Evolutionary conservation across 768 basidiomycete species (phyloP), one percentile per base, ranked within the genome.

Genomic region (Mycena venus): DNA sequence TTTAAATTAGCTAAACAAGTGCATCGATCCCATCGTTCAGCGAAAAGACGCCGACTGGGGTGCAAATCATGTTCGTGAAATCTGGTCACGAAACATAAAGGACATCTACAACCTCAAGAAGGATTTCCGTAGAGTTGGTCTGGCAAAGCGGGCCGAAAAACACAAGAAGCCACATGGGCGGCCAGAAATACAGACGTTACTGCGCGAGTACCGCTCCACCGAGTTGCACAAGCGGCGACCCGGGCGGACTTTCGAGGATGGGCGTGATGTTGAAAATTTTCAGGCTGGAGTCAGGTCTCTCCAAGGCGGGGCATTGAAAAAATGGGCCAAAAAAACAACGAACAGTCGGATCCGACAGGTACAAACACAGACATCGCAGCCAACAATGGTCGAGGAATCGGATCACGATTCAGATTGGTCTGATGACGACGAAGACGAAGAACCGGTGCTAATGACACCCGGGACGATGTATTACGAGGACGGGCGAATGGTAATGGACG

Each of bases 91-190:
- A n/a, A n/a, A n/a, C n/a, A n/a, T n/a, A n/a, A n/a, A n/a, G n/a
- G n/a, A n/a, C n/a, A 78, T 85, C 51, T 78, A 77, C n/a, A 73
- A 77, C 9, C 66, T 85, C n/a, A 84, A 84, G 70, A 70, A 77
- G 11, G 79, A 84, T 10, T 76, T 82, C 51, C 78, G 78, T 12
- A 70, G 72, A 9, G 59, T 84, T 21, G 79, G 76, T 0, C 74
- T 84, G 1, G 61, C 65, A 3, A 15, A 70, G 29, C 75, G 78
- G 9, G 40, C 66, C 10, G 79, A 79, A 29, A 65, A 62, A 11
- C 83, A 84, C 66, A 75, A n/a, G n/a, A n/a, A n/a, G n/a, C n/a
- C n/a, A n/a, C n/a, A n/a, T n/a, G n/a, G n/a, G n/a, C n/a, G n/a
- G 67, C 64, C 78, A 0, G 80, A 81, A 58, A 61, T 78, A 0